Base-by-base conservation (phyloP, 2,329 filamentous ascomycete genomes). In the Fusarium oligoseptatum region DNA sequence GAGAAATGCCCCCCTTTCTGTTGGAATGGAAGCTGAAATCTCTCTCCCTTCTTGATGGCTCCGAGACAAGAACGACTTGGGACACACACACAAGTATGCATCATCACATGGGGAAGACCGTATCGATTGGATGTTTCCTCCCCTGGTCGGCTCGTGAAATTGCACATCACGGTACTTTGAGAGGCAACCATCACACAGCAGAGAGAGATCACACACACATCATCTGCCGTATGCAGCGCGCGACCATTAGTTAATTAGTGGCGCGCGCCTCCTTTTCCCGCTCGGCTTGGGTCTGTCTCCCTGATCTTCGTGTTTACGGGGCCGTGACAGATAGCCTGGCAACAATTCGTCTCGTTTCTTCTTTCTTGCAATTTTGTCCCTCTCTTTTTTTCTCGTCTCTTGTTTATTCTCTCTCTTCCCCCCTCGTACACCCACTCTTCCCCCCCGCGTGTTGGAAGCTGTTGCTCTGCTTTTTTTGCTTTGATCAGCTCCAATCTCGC, bases 221-320 rank as follows among this genome's bases (percentile, higher is more conserved):
- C 61, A 70, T 68, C 60, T 74, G 71, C 67, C 63, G 71, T 58
- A 60, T 64, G 24, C 57, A 66, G 57, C 50, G 57, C 50, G 27
- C 60, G 37, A 29, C 34, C 57, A 24, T 43, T 43, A 29, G 24
- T 43, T 43, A 29, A 58, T 72, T 66, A 70, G 75, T 68, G 73
- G 75, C 71, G 71, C 71, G 71, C 75, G 67, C 71, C 75, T 77
- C 75, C 75, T 77, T 77, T 77, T 67, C 65, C 29, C 34, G 58
- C 52, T 64, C 61, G 60, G 67, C 32, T 34, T 34, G 27, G 32
- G 29, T 34, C 32, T 34, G 32, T 77, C 55, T 57, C 55, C 34
- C 34, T 37, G 72, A 70, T 68, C 64, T 73, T 70, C 41, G 61
- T 64, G 48, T 63, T 48, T 48, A 63, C 43, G 60, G 60, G 60